phyloP scores from a whole-genome alignment of 495 filamentous ascomycete species.

The Tuber calosporum region DNA sequence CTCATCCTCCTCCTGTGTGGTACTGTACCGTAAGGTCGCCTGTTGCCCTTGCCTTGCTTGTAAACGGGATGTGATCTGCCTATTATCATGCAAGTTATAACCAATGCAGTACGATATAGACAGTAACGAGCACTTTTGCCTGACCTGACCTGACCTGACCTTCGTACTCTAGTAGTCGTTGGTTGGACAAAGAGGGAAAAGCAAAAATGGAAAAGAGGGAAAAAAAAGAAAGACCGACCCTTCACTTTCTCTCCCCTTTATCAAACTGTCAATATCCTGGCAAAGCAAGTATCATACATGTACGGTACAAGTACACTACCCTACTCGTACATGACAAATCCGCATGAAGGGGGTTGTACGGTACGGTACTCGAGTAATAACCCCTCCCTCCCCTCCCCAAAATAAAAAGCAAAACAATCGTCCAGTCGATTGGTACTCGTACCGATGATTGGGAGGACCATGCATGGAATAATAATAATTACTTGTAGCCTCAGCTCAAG shows the following conservation, averaged over 20 bases:
- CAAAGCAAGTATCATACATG: too few species aligned
- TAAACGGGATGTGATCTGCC: neutral
- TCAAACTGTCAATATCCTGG: neutral
- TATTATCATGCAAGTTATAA: neutral
- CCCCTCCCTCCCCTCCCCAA: too few species aligned
- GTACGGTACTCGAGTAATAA: too few species aligned
- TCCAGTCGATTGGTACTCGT: neutral
- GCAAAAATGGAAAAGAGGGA: neutral
- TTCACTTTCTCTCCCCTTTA: neutral
- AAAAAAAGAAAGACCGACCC: neutral
- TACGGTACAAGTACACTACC: neutral
- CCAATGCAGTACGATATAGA: neutral
- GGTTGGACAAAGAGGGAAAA: neutral
- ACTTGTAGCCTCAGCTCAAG: neutral
- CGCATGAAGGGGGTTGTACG: neutral
- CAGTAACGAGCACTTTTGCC: neutral
- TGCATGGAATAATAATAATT: neutral
- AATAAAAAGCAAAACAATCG: neutral
- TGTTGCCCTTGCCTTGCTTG: neutral
- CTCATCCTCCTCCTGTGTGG: neutral
- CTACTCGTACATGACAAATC: too few species aligned
- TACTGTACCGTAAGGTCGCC: neutral
- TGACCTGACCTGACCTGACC: too few species aligned
- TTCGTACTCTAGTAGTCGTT: too few species aligned
- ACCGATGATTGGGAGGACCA: neutral